Conservation (phyloP, 805 yeast genomes). For the Candida insectorum region DNA sequence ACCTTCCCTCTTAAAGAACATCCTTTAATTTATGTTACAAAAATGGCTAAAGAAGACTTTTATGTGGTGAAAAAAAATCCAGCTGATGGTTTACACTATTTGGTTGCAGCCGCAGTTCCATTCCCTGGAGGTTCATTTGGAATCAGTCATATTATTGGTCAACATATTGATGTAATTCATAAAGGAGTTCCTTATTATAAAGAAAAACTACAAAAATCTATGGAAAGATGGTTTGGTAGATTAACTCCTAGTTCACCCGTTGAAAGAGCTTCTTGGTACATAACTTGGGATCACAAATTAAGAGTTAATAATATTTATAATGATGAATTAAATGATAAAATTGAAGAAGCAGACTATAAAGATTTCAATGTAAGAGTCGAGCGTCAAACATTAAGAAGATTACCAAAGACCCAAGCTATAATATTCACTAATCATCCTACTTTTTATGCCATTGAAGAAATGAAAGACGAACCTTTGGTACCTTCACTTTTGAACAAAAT, state of each 20-base stretch:
- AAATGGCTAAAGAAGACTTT: conserved; percentile 75
- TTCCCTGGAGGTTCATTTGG: conserved; percentile 79
- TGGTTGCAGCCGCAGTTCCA: conserved; percentile 73
- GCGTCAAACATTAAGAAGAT: conserved; percentile 65
- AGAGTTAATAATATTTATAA: conserved; percentile 55
- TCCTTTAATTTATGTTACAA: conserved; percentile 59
- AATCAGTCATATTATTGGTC: conserved; percentile 56
- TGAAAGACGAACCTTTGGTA: conserved; percentile 75
- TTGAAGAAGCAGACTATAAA: conserved; percentile 35
- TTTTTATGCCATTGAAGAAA: conserved; percentile 74
- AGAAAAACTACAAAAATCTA: conserved; percentile 60
- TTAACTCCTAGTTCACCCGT: conserved; percentile 62
- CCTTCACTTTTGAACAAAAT: conserved; percentile 70
- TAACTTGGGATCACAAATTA: conserved; percentile 69
- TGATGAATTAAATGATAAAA: conserved; percentile 29
- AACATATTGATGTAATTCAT: conserved; percentile 61
- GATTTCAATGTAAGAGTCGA: conserved; percentile 69
- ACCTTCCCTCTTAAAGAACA: conserved; percentile 57
- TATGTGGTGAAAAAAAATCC: conserved; percentile 57
- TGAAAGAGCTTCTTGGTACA: conserved; percentile 74
- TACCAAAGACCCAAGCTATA: conserved; percentile 63
- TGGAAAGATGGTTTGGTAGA: conserved; percentile 70
- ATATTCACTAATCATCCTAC: conserved; percentile 75
- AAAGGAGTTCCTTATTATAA: conserved; percentile 67
- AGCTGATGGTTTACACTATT: conserved; percentile 55